Base-by-base conservation (phyloP, 768 basidiomycete genomes). In the Russula virescens region DNA sequence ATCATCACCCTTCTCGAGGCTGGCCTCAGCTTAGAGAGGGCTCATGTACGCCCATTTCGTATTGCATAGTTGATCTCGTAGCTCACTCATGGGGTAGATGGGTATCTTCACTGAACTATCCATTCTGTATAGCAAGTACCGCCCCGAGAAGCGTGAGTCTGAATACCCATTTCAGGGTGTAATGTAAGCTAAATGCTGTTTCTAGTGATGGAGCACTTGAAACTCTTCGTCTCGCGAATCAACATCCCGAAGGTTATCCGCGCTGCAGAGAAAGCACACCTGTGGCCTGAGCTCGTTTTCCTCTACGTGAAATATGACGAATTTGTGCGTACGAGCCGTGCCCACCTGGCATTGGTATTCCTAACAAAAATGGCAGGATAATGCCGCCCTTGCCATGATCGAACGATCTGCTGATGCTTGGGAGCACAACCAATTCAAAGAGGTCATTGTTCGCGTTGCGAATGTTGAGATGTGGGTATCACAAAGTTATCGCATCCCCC, bases 401-500 rank as follows among this genome's bases (percentile, higher is more conserved):
- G 97, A 99, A 74, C 88, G 95, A 21, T 91, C 97, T 2, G 84
- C 92, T n/a, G 94, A 97, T 74, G 94, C 94, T 53, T 99, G 95
- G 95, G 97, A 99, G 61, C 97, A 99, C 78, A 95, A 93, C 70
- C 96, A 98, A 74, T 99, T 99, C 87, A 98, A 98, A 81, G 97
- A 98, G 69, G 88, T 97, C 61, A 83, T 97, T 59, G 91, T 98
- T 71, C 91, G 95, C 63, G 95, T 90, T 23, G 96, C 97, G 52
- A 99, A 99, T 71, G 84, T 98, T 65, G 97, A 99, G 77, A 98
- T 99, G 91, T 91, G 74, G 63, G 85, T 64, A 46, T 49, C 40
- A 50, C 28, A 34, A 49, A 18, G n/a, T n/a, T n/a, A 8, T 35
- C 11, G 21, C 19, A 19, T 23, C 14, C 35, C 14, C 35, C 23